phyloP scores from a whole-genome alignment of 2,329 filamentous ascomycete species.

The Zymoseptoria tritici region DNA sequence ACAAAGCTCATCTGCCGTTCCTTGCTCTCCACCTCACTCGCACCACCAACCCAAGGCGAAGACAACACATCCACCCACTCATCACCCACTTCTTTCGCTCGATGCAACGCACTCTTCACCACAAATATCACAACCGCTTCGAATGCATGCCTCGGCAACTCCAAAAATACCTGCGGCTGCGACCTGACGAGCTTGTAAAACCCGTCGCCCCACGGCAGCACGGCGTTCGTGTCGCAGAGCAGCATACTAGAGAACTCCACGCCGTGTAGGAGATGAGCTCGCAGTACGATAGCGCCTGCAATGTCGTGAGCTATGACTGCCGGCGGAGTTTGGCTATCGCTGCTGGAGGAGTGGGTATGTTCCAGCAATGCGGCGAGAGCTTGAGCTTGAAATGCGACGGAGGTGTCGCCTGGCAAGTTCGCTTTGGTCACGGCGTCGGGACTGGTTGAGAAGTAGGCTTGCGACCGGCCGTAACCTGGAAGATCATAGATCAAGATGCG shows the following conservation, averaged over 20 bases:
- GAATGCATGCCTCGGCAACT: slow-evolving; percentile 31
- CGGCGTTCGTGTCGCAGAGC: slow-evolving; percentile 38
- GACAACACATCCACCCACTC: slow-evolving; percentile 32
- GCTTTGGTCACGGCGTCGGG: slow-evolving; percentile 13
- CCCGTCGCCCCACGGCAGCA: slow-evolving; percentile 38
- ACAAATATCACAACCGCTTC: slow-evolving; percentile 34
- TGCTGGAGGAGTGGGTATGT: slow-evolving; percentile 24
- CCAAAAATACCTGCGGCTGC: slow-evolving; percentile 19
- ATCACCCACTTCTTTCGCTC: slow-evolving; percentile 16
- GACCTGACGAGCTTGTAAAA: slow-evolving; percentile 37
- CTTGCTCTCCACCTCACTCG: no score
- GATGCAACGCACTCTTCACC: slow-evolving; percentile 33
- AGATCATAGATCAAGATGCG: slow-evolving; percentile 41
- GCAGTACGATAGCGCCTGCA: slow-evolving; percentile 36
- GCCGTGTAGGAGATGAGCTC: slow-evolving; percentile 33
- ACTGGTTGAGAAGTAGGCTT: slow-evolving; percentile 18
- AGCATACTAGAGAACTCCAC: slow-evolving; percentile 35
- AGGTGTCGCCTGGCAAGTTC: slow-evolving; percentile 25
- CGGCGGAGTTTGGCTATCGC: slow-evolving; percentile 16
- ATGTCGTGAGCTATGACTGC: slow-evolving; percentile 42
- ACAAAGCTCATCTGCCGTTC: slow-evolving; percentile 32
- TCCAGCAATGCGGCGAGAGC: slow-evolving; percentile 34
- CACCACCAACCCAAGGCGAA: slow-evolving; percentile 25
- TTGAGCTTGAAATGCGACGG: slow-evolving; percentile 34
- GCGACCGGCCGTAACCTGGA: slow-evolving; percentile 39